A percentile compares a stretch with the other conserved stretches of the same genome.
Conservation (phyloP, 257 asterid genomes). For the Coffea canephora region DNA sequence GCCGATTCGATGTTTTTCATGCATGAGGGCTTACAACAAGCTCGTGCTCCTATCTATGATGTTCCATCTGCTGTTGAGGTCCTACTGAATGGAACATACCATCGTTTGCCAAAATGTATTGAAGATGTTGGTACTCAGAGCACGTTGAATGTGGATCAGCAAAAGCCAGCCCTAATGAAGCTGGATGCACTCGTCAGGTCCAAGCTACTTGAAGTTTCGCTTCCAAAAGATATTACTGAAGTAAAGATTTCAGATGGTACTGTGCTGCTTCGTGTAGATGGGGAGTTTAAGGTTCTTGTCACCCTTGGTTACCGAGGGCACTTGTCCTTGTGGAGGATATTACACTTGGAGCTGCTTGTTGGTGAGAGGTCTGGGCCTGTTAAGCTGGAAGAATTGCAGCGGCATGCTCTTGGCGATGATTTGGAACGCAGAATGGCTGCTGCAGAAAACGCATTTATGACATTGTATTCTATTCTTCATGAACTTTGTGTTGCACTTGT, state of each 20-base stretch:
- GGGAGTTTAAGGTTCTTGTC: conserved; percentile 91
- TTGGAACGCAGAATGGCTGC: conserved; percentile 98
- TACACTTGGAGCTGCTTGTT: conserved; percentile 92
- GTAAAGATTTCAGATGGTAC: conserved; percentile 84
- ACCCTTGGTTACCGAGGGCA: conserved; percentile 99
- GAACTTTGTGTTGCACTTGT: conserved; percentile 91
- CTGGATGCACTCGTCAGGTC: conserved; percentile 84
- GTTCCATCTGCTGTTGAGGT: conserved; percentile 94
- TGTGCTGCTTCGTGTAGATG: conserved; percentile 79
- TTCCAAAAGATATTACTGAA: conserved; percentile 77
- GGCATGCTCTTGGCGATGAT: conserved; percentile 98
- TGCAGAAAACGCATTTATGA: conserved; percentile 73
- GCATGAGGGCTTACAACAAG: conserved; percentile 99
- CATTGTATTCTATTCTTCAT: conserved; percentile 78
- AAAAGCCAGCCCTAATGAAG: conserved; percentile 78
- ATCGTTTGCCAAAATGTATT: conserved; percentile 86
- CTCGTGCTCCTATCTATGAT: conserved; percentile 98
- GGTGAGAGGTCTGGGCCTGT: conserved; percentile 84
- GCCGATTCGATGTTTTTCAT: conserved; percentile 97
- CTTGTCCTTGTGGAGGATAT: conserved; percentile 95
- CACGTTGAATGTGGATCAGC: conserved; percentile 66
- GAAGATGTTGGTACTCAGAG: conserved; percentile 82
- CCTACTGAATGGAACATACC: conserved; percentile 79
- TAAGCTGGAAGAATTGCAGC: conserved; percentile 82
- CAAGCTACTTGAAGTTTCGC: conserved; percentile 77